A percentile compares a stretch with the other conserved stretches of the same genome.
These are phyloP conservation scores for Lactifluus hygrophoroides DNA, from an alignment of 768 basidiomycete genomes.

Conservation along the genomic window DNA sequence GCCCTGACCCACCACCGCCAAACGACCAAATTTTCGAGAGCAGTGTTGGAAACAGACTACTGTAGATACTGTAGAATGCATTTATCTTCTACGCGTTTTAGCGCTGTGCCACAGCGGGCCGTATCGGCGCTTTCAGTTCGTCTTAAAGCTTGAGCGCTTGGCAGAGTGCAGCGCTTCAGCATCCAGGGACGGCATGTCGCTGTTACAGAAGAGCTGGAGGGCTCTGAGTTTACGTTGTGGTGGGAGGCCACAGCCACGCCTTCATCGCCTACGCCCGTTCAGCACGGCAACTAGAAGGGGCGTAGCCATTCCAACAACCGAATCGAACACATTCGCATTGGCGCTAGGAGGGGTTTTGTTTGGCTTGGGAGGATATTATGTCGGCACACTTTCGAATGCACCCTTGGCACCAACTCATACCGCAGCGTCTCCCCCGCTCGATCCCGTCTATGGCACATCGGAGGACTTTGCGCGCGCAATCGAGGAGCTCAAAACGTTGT, in stretches of 20 bases:
- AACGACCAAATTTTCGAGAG: no score
- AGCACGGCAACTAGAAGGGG: not conserved
- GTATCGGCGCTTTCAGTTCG: no score
- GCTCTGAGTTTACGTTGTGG: not conserved
- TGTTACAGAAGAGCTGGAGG: not conserved
- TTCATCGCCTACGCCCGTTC: not conserved
- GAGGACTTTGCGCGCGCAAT: conserved; percentile 25
- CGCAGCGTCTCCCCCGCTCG: not conserved
- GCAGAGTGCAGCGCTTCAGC: no score
- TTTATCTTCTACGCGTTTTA: no score
- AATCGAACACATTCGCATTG: not conserved
- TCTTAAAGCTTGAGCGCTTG: no score
- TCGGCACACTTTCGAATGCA: not conserved
- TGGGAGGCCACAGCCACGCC: not conserved
- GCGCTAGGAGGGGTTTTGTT: conserved; percentile 1
- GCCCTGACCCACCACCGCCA: no score
- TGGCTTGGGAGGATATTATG: conserved; percentile 13
- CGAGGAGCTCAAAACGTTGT: conserved; percentile 19
- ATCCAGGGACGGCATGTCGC: not conserved
- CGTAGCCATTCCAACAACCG: not conserved
- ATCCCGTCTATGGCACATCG: conserved; percentile 22
- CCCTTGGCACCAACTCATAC: not conserved
- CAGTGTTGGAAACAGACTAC: no score
- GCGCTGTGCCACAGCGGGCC: no score
- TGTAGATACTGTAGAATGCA: no score